Evolutionary conservation across 768 basidiomycete species (phyloP).

Genomic region (Gautieria morchelliformis): DNA sequence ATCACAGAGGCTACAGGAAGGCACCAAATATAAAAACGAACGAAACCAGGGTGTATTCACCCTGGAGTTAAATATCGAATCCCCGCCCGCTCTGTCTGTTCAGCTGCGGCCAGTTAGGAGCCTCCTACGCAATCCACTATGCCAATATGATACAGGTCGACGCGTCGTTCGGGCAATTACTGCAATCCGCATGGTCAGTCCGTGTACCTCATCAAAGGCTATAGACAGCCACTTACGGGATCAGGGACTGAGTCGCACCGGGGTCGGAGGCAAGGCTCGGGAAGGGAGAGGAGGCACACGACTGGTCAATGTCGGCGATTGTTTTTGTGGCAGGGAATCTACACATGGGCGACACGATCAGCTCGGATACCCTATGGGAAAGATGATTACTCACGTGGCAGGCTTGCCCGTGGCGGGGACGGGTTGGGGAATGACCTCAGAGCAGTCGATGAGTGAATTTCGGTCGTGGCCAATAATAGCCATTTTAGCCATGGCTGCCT

Average conservation of each 20-base stretch:
- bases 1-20: too few species aligned
- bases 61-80: too few species aligned
- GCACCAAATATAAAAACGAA: too few species aligned
- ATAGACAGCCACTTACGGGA: not conserved
- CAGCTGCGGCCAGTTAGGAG: too few species aligned
- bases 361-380: not conserved
- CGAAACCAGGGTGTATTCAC: too few species aligned
- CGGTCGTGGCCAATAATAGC: conserved; percentile 33
- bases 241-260: conserved; percentile 1
- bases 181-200: too few species aligned
- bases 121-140: too few species aligned
- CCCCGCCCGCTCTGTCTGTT: too few species aligned
- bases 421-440: conserved; percentile 32
- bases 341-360: not conserved
- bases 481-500: conserved; percentile 35
- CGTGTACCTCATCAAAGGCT: too few species aligned
- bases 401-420: conserved; percentile 7
- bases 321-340: conserved; percentile 5
- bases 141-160: too few species aligned
- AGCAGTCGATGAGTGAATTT: conserved; percentile 31
- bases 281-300: not conserved
- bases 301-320: not conserved
- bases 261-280: conserved; percentile 2
- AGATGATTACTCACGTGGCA: conserved; percentile 7
- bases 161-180: too few species aligned